Base-by-base conservation (phyloP, 148 eudicot genomes). In the Pouteria glomerata region DNA sequence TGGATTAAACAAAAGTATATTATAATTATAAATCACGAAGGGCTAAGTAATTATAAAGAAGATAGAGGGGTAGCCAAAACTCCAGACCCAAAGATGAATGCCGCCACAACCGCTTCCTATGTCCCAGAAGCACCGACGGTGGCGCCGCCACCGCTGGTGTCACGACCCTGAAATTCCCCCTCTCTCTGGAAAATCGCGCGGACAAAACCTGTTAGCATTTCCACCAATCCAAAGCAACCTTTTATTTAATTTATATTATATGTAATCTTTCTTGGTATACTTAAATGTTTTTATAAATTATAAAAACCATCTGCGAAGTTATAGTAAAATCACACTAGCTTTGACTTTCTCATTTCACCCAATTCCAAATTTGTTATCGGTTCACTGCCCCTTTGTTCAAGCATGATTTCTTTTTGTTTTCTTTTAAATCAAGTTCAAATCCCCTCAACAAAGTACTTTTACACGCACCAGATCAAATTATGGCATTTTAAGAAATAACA, bases 131-230 rank as follows among this genome's bases (percentile, higher is more conserved):
- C 79, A 63, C 42, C 33, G 41, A 62, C 74, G 74, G 74, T 65
- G 79, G 74, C 79, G 70, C 47, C 64, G 79, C 70, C 70, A 70
- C 74, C 74, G 79, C 41, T 70, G 6, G 57, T 70, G 79, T 70
- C 60, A 19, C 69, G 50, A 70, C 68, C 57, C 37, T 35, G 73
- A 60, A 68, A 68, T 68, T 41, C 59, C 70, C 57, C 8, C 18
- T 67, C 8, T 16, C 53, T n/a, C n/a, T n/a, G 57, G 26, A 67
- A 67, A 67, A 30, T 57, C 6, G 31, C 10, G 48, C 70, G 57
- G 39, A 67, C 70, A 67, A 48, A 47, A 52, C 55, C 39, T 48
- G 37, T 67, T 67, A 19, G 26, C 57, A 35, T 48, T 47, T 67
- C 48, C 69, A 29, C 70, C 27, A 31, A 65, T 29, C 5, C 19